These are phyloP conservation scores for Entonaema liquescens DNA, from an alignment of 495 filamentous ascomycete genomes.

Conservation along the genomic window DNA sequence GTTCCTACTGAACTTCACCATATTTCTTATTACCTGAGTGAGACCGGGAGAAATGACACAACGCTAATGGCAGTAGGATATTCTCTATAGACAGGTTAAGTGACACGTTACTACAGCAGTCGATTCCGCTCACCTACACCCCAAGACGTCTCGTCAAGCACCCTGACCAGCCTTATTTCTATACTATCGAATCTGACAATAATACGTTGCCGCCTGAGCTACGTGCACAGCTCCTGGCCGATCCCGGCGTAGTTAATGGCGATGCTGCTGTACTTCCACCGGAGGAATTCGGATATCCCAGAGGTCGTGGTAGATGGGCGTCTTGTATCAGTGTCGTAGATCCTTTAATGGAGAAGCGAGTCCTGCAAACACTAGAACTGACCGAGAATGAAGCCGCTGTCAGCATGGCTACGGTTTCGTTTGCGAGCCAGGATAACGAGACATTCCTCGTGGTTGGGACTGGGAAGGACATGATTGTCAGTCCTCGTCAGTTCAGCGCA, in stretches of 20 bases:
- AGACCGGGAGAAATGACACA: conserved; percentile 51
- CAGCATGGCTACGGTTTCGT: conserved; percentile 82
- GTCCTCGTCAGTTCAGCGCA: conserved; percentile 74
- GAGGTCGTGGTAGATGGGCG: conserved; percentile 86
- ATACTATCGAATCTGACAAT: conserved; percentile 92
- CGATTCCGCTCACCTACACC: conserved; percentile 88
- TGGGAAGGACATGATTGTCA: conserved; percentile 84
- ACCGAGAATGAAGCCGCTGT: conserved; percentile 92
- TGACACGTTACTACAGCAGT: conserved; percentile 87
- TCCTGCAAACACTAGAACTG: conserved; percentile 79
- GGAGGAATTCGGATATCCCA: conserved; percentile 89
- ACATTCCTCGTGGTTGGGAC: conserved; percentile 92
- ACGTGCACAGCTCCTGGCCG: conserved; percentile 71
- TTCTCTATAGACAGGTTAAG: conserved; percentile 88
- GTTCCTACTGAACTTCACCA: conserved; percentile 60
- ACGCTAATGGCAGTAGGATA: conserved; percentile 82
- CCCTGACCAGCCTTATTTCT: conserved; percentile 87
- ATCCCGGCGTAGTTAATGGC: conserved; percentile 71
- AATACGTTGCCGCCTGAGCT: conserved; percentile 84
- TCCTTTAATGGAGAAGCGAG: conserved; percentile 74
- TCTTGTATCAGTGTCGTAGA: conserved; percentile 93
- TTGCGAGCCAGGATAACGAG: conserved; percentile 87
- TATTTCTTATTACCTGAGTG: neutral
- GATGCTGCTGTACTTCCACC: conserved; percentile 75
- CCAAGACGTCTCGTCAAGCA: conserved; percentile 87